Base-by-base conservation (phyloP, 2,329 filamentous ascomycete species). In the Stagonosporopsis vannaccii region DNA sequence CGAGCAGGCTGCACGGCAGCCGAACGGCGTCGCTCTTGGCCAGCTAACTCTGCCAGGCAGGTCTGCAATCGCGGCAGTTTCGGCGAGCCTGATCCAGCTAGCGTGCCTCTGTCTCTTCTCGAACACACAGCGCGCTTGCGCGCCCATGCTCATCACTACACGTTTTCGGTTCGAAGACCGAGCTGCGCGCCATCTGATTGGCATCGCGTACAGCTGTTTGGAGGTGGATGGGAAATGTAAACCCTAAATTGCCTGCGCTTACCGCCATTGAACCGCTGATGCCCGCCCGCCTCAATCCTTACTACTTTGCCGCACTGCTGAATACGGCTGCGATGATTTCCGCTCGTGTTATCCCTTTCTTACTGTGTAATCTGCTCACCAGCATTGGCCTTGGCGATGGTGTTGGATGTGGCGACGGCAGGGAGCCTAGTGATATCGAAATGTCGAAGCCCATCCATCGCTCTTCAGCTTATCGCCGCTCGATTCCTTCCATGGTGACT, bases 81-180 rank as follows among this genome's bases (percentile, higher is more conserved):
- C 45, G 50, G 43, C 37, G 43, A 17, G 23, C 42, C 36, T 15
- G 4, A 30, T 22, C 12, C n/a, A n/a, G 26, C 30, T 56, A 56
- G 53, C 30, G 4, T 23, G 8, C 28, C 40, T 23, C 20, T 33
- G 23, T 30, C 63, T 30, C 63, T 61, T 65, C 53, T 50, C 46
- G 54, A 58, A 56, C 51, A 39, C 50, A 59, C 59, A 54, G 59
- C 36, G 52, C 58, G 47, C 56, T 41, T 37, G 32, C 36, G 39
- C 33, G 50, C 36, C 50, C 41, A 59, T 60, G 64, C 61, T 63
- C 62, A 62, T 67, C 59, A 56, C 49, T 51, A 60, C 56, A 59
- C 48, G 22, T 40, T 59, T 62, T 52, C 51, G 54, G 59, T 13
- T 45, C 55, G 13, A 50, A 26, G 33, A 50, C 55, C 55, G 55